A percentile compares a stretch with the other conserved stretches of the same genome.
These are phyloP conservation scores for Funneliformis mosseae DNA, from an alignment of 192 early-diverging fungal genomes.

Conservation along the genomic window DNA sequence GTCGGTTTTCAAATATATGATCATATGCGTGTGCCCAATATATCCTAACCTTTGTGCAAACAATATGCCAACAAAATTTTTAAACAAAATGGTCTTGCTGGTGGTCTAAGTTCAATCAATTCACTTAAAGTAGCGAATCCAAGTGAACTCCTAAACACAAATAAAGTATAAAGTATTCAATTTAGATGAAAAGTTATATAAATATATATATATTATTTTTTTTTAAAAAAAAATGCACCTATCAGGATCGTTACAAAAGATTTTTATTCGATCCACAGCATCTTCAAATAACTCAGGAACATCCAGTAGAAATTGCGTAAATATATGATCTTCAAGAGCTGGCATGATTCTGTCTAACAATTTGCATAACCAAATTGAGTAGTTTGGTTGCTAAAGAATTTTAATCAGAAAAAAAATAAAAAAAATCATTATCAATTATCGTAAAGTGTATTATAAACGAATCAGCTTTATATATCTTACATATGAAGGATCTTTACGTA, in stretches of 20 bases:
- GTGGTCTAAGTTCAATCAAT: constrained; percentile 57
- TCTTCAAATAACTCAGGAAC: constrained; percentile 68
- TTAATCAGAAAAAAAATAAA: constrained; percentile 38
- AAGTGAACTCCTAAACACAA: constrained; percentile 14
- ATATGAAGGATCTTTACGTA: constrained; percentile 29
- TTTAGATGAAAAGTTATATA: background rate
- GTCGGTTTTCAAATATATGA: background rate
- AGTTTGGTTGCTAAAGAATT: constrained; percentile 32
- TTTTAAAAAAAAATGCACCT: constrained; percentile 29
- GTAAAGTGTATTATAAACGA: constrained; percentile 40
- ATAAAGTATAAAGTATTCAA: background rate
- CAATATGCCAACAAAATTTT: constrained; percentile 59
- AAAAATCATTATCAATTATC: constrained; percentile 15
- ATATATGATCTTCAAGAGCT: constrained; percentile 67
- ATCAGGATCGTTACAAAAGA: constrained; percentile 66
- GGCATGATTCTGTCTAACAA: constrained; percentile 42
- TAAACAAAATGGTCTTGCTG: constrained; percentile 56
- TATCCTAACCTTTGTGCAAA: constrained; percentile 45
- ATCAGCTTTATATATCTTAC: constrained; percentile 25
- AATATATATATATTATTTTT: background rate
- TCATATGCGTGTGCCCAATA: no score
- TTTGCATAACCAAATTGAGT: constrained; percentile 42
- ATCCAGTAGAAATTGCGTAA: constrained; percentile 77
- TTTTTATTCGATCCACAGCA: constrained; percentile 63
- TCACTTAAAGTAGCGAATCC: constrained; percentile 58